These are phyloP conservation scores for Blepharisma stoltei DNA, from an alignment of 73 alveolate genomes.

Conservation along the genomic window DNA sequence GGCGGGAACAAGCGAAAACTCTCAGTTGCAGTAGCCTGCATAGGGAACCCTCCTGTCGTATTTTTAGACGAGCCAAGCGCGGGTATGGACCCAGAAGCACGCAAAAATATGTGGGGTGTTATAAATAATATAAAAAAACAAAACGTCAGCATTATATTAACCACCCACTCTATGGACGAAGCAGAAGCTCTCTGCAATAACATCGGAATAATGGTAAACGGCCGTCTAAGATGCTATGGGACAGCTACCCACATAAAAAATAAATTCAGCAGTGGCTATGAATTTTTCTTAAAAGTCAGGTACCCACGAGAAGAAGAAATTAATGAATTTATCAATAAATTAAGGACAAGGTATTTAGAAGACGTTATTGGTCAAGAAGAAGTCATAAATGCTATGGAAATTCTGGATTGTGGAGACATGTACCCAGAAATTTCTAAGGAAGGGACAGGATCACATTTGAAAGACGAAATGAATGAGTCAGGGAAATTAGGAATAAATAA, in stretches of 20 bases:
- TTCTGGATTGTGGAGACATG: conserved; percentile 27
- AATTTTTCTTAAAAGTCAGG: conserved; percentile 71
- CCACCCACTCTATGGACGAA: conserved; percentile 94
- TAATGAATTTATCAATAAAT: conserved; percentile 28
- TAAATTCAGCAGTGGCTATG: conserved; percentile 93
- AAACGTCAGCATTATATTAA: conserved; percentile 68
- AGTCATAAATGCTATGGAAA: conserved; percentile 15
- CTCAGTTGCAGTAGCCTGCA: conserved; percentile 96
- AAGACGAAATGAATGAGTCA: conserved; percentile 40
- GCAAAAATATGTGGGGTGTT: conserved; percentile 97
- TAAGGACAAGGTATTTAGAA: conserved; percentile 25
- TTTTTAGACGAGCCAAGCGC: conserved; percentile 98
- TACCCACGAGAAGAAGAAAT: conserved; percentile 61
- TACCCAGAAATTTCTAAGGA: conserved; percentile 26
- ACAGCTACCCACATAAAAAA: conserved; percentile 84
- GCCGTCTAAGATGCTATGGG: conserved; percentile 89
- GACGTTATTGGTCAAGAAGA: conserved; percentile 33
- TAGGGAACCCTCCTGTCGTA: conserved; percentile 98
- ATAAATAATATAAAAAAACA: conserved; percentile 70
- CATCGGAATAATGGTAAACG: conserved; percentile 96
- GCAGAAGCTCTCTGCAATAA: conserved; percentile 85
- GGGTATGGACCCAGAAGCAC: conserved; percentile 98
- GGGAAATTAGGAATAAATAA: conserved; percentile 30
- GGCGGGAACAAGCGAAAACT: conserved; percentile 98
- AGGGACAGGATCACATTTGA: conserved; percentile 42